Evolutionary conservation across 2,329 filamentous ascomycete genomes (phyloP), one percentile per base, ranked within the genome.

Genomic region (Allantophomopsis lycopodina): DNA sequence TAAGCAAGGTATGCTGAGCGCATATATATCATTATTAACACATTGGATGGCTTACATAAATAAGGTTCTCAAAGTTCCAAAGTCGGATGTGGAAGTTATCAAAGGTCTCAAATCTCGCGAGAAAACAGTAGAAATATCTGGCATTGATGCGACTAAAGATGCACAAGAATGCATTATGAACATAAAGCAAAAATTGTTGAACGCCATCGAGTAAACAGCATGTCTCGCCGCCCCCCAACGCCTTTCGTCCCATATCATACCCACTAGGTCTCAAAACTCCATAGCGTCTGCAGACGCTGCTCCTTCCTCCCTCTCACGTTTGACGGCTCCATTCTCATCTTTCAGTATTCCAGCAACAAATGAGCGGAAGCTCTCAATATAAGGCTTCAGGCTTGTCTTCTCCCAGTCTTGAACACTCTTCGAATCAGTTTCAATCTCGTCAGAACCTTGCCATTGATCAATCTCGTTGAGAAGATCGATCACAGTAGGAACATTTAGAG

Each of bases 301-400:
- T 28, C 42, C 46, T 20, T 75, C 65, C 15, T 65, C 63, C 32
- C 63, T 56, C 49, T 71, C 68, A 41, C 67, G 58, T 53, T 73
- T 73, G 7, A 61, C 59, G 20, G 54, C 58, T 41, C 66, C 76
- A 45, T 67, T 66, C 50, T 83, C 79, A 43, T 94, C 89, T 58
- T 80, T 88, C 58, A 95, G 69, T 40, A 98, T 59, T 0, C 65
- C 71, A 8, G 75, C 71, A 7, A 96, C 85, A 60, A 95, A 94
- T 1, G 69, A 71, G 49, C 83, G 73, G 60, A 98, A 96, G 49
- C 81, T 79, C 42, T 96, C 88, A 30, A 96, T 77, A 56, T 94
- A 96, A 7, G 87, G 86, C 64, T 83, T 94, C 54, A 98, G 60
- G 48, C 85, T 86, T 17, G 91, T 98, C 74, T 96, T 98, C 62